Percentiles rank a stretch among this genome's conserved stretches.
phyloP scores from a whole-genome alignment of 495 filamentous ascomycete species.

The Xanthoparmelia taractica region DNA sequence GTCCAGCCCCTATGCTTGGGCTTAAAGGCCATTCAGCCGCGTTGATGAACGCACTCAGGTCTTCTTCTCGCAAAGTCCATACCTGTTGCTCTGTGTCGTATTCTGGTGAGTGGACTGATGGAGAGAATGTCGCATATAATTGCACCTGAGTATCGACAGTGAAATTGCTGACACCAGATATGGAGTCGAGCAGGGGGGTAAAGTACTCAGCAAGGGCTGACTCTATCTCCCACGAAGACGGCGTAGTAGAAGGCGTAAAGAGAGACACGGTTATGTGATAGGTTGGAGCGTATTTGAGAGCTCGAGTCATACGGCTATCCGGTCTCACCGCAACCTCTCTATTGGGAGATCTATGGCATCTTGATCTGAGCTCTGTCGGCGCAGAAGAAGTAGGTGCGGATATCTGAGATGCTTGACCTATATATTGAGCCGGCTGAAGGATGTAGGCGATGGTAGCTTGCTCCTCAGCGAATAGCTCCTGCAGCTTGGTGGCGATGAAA shows the following conservation, averaged over 20 bases:
- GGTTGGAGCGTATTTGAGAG: conserved; percentile 84
- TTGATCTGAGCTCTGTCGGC: conserved; percentile 23
- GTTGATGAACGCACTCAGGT: conserved; percentile 91
- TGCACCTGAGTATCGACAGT: conserved; percentile 96
- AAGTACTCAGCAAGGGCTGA: conserved; percentile 73
- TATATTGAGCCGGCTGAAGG: conserved; percentile 43
- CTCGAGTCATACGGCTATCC: conserved; percentile 59
- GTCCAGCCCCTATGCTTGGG: conserved; percentile 85
- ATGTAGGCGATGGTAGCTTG: conserved; percentile 81
- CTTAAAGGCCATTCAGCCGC: conserved; percentile 95
- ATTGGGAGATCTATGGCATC: conserved; percentile 31
- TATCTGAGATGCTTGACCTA: conserved; percentile 27
- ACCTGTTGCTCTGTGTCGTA: conserved; percentile 43
- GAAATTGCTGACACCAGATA: conserved; percentile 84
- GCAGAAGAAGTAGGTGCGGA: conserved; percentile 34
- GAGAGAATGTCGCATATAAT: conserved; percentile 72
- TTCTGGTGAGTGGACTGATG: conserved; percentile 57
- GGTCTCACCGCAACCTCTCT: conserved; percentile 46
- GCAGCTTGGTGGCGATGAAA: conserved; percentile 72
- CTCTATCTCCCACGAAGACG: conserved; percentile 89
- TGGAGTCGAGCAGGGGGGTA: conserved; percentile 66
- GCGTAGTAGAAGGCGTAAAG: conserved; percentile 68
- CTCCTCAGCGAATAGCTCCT: conserved; percentile 77
- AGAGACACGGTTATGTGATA: conserved; percentile 96
- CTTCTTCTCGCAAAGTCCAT: conserved; percentile 74